Base-by-base conservation (phyloP, 2,329 filamentous ascomycete species). In the Claviceps paspali region DNA sequence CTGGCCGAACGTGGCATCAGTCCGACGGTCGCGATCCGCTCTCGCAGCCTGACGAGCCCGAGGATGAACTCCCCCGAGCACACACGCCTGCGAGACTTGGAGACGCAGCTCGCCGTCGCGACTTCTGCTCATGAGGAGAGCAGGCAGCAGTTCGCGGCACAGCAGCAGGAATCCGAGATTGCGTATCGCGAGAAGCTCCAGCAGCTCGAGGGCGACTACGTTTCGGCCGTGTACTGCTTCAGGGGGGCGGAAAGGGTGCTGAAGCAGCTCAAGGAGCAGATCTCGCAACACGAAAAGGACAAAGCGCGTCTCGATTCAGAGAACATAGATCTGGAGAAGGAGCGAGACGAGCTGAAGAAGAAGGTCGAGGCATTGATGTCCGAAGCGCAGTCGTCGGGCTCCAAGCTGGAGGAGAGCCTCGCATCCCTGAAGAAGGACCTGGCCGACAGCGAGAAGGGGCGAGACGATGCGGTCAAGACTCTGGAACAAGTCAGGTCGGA, bases 241-340 rank as follows among this genome's bases (percentile, higher is more conserved):
- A 92, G 94, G 60, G 91, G 91, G 41, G 96, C 91, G 2, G 91
- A 98, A 61, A 96, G 95, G 70, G 95, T 98, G 86, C 73, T 98
- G 34, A 87, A 91, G 60, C 88, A 92, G 58, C 88, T 98, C 70
- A 96, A 96, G 64, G 86, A 95, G 51, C 91, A 98, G 61, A 68
- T 98, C n/a, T 70, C 81, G 38, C 83, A 86, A 40, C 91, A 92
- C 62, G 96, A 96, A 68, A 63, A 76, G 10, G 82, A 91, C 43
- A 95, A 95, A 51, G 65, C 69, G 14, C 81, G 82, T 42, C 67
- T 98, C 29, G 87, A 91, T 57, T 72, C 76, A 33, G 85, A 95
- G 51, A 65, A 95, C 2, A 62, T 64, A 2, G 73, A 76, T 10
- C 93, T 84, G 84, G 79, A 92, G 49, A 59, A 63, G 5, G 85